Evolutionary conservation across 2,329 filamentous ascomycete species (phyloP).

Genomic region (Stemphylium vesicarium): DNA sequence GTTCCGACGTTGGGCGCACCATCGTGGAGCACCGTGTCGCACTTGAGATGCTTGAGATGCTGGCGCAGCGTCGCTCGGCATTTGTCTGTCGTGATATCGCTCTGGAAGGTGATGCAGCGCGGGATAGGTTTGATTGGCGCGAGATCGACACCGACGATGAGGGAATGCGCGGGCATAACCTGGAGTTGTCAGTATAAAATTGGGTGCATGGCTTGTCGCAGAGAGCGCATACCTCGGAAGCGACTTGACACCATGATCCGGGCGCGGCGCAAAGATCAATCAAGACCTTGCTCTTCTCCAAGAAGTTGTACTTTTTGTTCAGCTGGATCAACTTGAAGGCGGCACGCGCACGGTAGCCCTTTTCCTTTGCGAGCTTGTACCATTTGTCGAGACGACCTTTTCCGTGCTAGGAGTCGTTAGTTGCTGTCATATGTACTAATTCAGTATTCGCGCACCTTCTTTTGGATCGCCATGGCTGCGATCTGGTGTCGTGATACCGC

Average conservation of each 20-base stretch:
- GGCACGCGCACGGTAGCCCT: conserved; percentile 92
- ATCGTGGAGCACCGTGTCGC: conserved; percentile 93
- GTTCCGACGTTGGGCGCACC: conserved; percentile 98
- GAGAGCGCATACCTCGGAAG: conserved; percentile 78
- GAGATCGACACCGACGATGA: conserved; percentile 94
- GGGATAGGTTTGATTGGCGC: conserved; percentile 96
- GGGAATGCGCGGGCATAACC: conserved; percentile 85
- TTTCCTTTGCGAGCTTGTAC: conserved; percentile 98
- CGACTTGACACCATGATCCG: conserved; percentile 69
- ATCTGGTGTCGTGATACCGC: conserved; percentile 23
- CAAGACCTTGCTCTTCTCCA: conserved; percentile 94
- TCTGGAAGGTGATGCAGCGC: conserved; percentile 92
- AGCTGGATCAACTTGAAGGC: conserved; percentile 98
- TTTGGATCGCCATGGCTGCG: conserved; percentile 85
- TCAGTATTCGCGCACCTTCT: conserved; percentile 67
- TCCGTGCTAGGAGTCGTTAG: conserved; percentile 67
- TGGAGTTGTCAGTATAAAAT: conserved; percentile 11
- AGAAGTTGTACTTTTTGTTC: conserved; percentile 98
- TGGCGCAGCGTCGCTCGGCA: conserved; percentile 87
- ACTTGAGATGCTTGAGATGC: conserved; percentile 95
- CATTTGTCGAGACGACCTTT: conserved; percentile 99
- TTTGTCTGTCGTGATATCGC: conserved; percentile 97
- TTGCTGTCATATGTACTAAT: too few relatives aligned
- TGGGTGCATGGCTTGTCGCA: neutral
- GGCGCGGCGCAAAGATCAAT: conserved; percentile 97